phyloP scores from a whole-genome alignment of 2,329 filamentous ascomycete genomes.

The Penicillium freii region DNA sequence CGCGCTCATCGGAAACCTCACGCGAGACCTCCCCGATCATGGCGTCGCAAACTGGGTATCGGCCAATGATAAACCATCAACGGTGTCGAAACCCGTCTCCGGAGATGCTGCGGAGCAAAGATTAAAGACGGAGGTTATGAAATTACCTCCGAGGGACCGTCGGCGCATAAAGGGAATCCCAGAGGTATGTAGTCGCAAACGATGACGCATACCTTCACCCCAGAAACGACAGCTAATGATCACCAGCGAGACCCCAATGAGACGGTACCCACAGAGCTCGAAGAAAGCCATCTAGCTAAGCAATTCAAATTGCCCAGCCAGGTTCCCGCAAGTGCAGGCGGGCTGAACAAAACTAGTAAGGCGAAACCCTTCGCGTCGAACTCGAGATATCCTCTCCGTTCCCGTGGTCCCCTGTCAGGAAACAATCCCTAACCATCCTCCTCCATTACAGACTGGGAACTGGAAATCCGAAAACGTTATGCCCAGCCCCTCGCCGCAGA shows the following conservation, averaged over 20 bases:
- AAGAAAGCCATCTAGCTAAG: constrained; percentile 47
- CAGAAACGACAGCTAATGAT: not conserved
- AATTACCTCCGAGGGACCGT: constrained; percentile 58
- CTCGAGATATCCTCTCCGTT: constrained; percentile 7
- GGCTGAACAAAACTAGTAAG: constrained; percentile 76
- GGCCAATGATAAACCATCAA: constrained; percentile 55
- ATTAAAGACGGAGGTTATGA: constrained; percentile 64
- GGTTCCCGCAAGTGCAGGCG: constrained; percentile 66
- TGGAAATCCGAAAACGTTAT: constrained; percentile 65
- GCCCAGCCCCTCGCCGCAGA: constrained; percentile 60
- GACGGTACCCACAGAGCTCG: constrained; percentile 34
- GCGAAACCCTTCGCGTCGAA: constrained; percentile 12
- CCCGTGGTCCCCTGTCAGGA: not conserved
- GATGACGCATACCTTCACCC: not conserved
- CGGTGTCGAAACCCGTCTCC: constrained; percentile 51
- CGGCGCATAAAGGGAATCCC: constrained; percentile 57
- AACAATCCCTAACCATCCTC: constrained; percentile 16
- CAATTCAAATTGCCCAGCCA: constrained; percentile 58
- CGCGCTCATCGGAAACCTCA: constrained; percentile 58
- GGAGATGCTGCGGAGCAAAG: constrained; percentile 63
- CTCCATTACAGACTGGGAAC: constrained; percentile 54
- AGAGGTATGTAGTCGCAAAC: constrained; percentile 39
- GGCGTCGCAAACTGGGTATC: constrained; percentile 64
- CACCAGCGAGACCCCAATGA: constrained; percentile 39
- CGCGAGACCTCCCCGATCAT: constrained; percentile 60